Conservation (phyloP, 768 basidiomycete genomes). For the Leucosporidium yakuticum region DNA sequence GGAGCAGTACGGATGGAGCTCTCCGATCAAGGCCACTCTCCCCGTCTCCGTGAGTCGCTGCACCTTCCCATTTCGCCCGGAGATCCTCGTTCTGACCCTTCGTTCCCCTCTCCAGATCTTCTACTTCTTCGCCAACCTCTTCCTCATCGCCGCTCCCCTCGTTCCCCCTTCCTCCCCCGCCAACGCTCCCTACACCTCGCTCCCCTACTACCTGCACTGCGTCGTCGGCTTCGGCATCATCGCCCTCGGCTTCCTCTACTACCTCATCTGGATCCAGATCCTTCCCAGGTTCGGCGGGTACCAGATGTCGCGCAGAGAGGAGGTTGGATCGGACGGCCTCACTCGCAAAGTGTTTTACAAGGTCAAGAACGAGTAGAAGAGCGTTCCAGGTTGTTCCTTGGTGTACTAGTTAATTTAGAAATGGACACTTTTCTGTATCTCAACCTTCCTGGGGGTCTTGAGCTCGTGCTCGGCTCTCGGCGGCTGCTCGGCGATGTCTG, state of each 20-base stretch:
- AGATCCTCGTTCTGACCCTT: too few species aligned
- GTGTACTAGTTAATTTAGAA: too few species aligned
- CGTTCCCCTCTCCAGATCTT: conserved; percentile 18
- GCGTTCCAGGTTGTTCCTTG: too few species aligned
- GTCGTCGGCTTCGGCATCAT: conserved; percentile 13
- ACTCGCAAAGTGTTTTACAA: conserved; percentile 1
- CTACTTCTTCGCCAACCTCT: conserved; percentile 39
- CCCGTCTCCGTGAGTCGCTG: conserved; percentile 19
- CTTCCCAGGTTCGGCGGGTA: conserved; percentile 1
- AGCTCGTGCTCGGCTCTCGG: too few species aligned
- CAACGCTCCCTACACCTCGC: background rate
- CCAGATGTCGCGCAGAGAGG: background rate
- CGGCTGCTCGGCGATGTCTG: too few species aligned
- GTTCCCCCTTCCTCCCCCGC: conserved; percentile 31
- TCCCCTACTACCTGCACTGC: conserved; percentile 26
- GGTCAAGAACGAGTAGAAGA: background rate
- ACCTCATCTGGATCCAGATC: background rate
- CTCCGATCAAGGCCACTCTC: conserved; percentile 28
- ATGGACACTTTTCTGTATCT: too few species aligned
- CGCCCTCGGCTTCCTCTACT: background rate
- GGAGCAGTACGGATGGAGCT: conserved; percentile 22
- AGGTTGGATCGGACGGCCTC: conserved; percentile 3
- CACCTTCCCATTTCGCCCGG: background rate
- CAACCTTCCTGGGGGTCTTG: too few species aligned
- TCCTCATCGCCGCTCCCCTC: conserved; percentile 36